Percentiles rank a stretch among this genome's conserved stretches.
Evolutionary conservation across 2,329 filamentous ascomycete genomes (phyloP).

Genomic region (Phyllosticta citribraziliensis): DNA sequence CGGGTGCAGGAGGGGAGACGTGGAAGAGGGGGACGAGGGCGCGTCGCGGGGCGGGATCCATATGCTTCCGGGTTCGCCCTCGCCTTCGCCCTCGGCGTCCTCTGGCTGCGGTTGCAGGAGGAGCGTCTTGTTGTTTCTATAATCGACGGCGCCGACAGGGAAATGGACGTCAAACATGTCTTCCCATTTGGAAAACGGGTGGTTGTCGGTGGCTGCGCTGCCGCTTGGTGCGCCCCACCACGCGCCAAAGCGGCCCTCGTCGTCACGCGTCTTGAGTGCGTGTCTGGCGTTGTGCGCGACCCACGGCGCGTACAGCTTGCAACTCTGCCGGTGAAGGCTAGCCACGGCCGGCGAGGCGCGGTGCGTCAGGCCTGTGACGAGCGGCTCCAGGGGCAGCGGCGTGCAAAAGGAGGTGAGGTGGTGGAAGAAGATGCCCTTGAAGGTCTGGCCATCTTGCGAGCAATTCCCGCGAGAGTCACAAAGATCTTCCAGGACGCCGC

Average conservation of each 20-base stretch:
- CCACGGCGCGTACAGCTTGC: conserved; percentile 61
- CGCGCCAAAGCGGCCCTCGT: conserved; percentile 63
- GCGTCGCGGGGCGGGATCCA: background rate
- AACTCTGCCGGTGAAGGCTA: conserved; percentile 48
- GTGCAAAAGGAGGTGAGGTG: conserved; percentile 73
- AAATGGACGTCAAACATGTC: conserved; percentile 14
- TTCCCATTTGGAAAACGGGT: background rate
- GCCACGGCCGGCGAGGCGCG: conserved; percentile 22
- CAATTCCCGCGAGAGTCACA: conserved; percentile 69
- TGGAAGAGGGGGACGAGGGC: background rate
- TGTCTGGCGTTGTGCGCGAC: conserved; percentile 68
- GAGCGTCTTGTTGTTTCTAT: conserved; percentile 28
- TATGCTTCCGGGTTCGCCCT: background rate
- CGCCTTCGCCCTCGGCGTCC: background rate
- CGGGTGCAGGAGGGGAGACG: background rate
- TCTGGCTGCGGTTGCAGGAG: background rate
- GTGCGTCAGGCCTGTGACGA: conserved; percentile 36
- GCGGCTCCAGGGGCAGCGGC: conserved; percentile 42
- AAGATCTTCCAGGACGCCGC: conserved; percentile 71
- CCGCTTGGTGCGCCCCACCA: conserved; percentile 60
- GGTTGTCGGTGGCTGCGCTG: conserved; percentile 20
- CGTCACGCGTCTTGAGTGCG: conserved; percentile 60
- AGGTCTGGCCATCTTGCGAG: conserved; percentile 76
- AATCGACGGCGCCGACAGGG: conserved; percentile 39
- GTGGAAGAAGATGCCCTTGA: conserved; percentile 93